phyloP scores from a whole-genome alignment of 2,329 filamentous ascomycete species.

The Talaromyces amestolkiae region DNA sequence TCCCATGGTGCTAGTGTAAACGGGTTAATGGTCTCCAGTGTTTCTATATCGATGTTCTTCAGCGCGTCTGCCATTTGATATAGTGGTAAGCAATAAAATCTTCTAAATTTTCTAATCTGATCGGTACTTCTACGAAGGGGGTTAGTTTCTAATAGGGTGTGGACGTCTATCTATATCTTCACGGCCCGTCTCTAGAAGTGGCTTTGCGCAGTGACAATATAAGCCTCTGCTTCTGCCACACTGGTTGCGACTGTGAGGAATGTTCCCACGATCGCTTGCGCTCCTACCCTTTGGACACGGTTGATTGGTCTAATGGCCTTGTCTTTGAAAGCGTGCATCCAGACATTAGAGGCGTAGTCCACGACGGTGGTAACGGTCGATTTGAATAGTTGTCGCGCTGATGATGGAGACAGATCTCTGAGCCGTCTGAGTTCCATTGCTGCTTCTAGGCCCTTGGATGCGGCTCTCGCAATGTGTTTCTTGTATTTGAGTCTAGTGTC shows the following conservation, averaged over 20 bases:
- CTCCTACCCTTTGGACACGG: background rate
- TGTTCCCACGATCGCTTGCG: background rate
- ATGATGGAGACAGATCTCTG: constrained; percentile 7
- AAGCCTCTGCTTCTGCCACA: background rate
- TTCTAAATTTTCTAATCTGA: background rate
- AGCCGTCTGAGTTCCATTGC: background rate
- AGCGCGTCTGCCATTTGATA: background rate
- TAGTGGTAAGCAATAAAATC: background rate
- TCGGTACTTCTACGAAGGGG: background rate
- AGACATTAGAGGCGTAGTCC: background rate
- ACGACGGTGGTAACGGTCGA: background rate
- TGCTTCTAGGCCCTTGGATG: constrained; percentile 28
- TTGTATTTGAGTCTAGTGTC: constrained; percentile 30
- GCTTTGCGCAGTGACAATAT: background rate
- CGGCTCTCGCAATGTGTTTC: constrained; percentile 25
- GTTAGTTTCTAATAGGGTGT: background rate
- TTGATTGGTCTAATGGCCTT: background rate
- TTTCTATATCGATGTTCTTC: background rate
- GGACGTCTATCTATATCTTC: background rate
- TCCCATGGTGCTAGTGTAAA: background rate
- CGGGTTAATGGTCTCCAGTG: background rate
- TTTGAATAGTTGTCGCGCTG: background rate
- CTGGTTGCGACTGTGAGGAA: background rate
- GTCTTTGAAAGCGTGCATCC: background rate
- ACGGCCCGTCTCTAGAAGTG: background rate